phyloP scores from a whole-genome alignment of 108 stramenopile genomes.

The Skeletonema potamos region DNA sequence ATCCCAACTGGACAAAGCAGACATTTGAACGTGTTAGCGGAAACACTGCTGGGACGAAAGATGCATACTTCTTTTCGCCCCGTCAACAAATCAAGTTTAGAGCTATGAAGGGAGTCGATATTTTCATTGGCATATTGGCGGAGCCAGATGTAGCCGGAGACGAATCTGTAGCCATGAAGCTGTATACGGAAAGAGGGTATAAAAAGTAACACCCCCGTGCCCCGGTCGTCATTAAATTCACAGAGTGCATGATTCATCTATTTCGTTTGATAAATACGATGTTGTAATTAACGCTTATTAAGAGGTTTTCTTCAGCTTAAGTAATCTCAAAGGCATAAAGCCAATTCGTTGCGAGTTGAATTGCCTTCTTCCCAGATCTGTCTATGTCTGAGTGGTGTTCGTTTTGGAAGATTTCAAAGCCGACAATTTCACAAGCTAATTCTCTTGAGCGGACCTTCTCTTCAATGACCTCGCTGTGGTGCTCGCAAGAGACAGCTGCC shows the following conservation, averaged over 20 bases:
- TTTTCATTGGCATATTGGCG: constrained; percentile 11
- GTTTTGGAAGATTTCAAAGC: neutral
- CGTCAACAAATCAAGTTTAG: constrained; percentile 18
- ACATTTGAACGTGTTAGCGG: constrained; percentile 14
- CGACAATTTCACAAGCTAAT: constrained; percentile 18
- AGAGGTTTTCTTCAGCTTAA: neutral
- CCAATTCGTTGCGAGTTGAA: constrained; percentile 1
- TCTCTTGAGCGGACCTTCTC: constrained; percentile 17
- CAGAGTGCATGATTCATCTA: neutral
- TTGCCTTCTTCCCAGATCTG: neutral
- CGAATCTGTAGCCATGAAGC: constrained; percentile 4
- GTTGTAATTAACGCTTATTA: neutral
- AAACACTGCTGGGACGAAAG: neutral
- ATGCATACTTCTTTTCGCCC: constrained; percentile 29
- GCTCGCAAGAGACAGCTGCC: constrained; percentile 49
- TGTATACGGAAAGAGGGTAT: constrained; percentile 24
- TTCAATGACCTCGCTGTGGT: neutral
- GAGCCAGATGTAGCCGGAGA: constrained; percentile 14
- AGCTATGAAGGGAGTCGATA: constrained; percentile 8
- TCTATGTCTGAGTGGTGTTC: neutral
- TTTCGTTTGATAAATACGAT: neutral
- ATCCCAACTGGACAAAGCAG: constrained; percentile 22
- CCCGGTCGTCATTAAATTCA: neutral
- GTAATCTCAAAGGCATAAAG: neutral
- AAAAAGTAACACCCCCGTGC: neutral